A percentile compares a stretch with the other conserved stretches of the same genome.
Conservation (phyloP, 2,329 filamentous ascomycete genomes). For the Phyllosticta citriasiana region DNA sequence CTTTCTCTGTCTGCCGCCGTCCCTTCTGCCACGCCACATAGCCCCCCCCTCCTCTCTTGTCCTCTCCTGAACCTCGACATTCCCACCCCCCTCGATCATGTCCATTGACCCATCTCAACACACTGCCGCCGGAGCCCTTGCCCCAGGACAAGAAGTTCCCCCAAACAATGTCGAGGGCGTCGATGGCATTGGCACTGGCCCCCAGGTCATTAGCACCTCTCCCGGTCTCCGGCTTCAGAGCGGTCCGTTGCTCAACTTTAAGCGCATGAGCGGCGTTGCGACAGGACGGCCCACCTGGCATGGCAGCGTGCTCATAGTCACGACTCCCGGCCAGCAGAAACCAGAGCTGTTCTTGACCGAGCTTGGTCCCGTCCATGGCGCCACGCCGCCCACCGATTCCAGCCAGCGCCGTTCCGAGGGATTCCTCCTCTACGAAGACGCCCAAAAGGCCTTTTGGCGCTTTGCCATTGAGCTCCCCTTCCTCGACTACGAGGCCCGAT, state of each 20-base stretch:
- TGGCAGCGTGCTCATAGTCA: slow-evolving; percentile 78
- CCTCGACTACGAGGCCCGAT: slow-evolving; percentile 62
- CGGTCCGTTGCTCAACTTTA: slow-evolving; percentile 69
- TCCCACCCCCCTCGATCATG: background rate
- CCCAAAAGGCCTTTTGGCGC: slow-evolving; percentile 48
- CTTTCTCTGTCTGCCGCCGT: background rate
- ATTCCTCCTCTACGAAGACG: slow-evolving; percentile 51
- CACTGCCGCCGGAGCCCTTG: background rate
- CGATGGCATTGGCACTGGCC: slow-evolving; percentile 32
- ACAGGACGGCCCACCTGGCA: slow-evolving; percentile 52
- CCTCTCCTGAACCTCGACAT: background rate
- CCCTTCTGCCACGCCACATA: background rate
- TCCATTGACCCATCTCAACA: background rate
- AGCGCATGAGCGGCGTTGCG: slow-evolving; percentile 53
- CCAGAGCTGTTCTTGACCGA: slow-evolving; percentile 49
- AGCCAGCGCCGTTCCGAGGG: slow-evolving; percentile 28
- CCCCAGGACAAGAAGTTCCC: background rate
- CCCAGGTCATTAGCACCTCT: slow-evolving; percentile 33
- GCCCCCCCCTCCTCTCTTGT: background rate
- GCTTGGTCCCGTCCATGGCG: slow-evolving; percentile 35
- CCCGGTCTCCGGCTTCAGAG: slow-evolving; percentile 49
- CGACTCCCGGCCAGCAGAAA: slow-evolving; percentile 56
- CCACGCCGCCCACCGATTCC: slow-evolving; percentile 16
- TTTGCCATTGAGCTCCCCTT: slow-evolving; percentile 53
- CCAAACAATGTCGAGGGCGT: background rate